Evolutionary conservation across 371 early-diverging fungal species (phyloP).

Genomic region (Mucor circinelloides): DNA sequence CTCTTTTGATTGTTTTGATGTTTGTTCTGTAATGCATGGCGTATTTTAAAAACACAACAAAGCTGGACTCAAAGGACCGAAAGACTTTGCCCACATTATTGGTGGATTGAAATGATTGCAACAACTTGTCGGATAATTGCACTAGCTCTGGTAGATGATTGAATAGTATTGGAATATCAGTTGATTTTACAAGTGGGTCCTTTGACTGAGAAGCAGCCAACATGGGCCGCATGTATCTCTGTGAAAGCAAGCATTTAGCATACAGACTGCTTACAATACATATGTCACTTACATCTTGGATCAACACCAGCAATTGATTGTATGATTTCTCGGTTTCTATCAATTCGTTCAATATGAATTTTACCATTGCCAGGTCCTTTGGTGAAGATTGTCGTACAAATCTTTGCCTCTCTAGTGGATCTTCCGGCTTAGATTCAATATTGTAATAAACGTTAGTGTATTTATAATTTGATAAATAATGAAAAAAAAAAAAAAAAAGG

Average conservation of each 20-base stretch:
- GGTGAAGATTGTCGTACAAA: conserved; percentile 22
- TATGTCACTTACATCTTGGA: conserved; percentile 33
- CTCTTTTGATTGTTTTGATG: conserved; percentile 37
- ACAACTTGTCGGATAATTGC: conserved; percentile 31
- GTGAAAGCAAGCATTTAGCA: not conserved
- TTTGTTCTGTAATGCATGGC: conserved; percentile 47
- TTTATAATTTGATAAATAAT: not conserved
- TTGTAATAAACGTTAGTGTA: not conserved
- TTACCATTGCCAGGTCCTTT: conserved; percentile 20
- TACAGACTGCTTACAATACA: not conserved
- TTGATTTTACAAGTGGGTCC: conserved; percentile 32
- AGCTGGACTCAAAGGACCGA: conserved; percentile 26
- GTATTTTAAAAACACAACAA: conserved; percentile 47
- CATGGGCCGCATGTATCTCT: conserved; percentile 18
- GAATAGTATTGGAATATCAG: conserved; percentile 42
- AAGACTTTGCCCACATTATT: conserved; percentile 33
- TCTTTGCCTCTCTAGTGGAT: conserved; percentile 20
- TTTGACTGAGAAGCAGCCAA: conserved; percentile 29
- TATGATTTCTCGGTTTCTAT: conserved; percentile 34
- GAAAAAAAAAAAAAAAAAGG: not conserved
- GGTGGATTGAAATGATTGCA: conserved; percentile 21
- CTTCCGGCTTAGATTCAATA: conserved; percentile 5
- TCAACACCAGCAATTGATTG: conserved; percentile 31
- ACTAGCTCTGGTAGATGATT: conserved; percentile 40
- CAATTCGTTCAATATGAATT: conserved; percentile 31